Conservation (phyloP, 1,284 basidiomycete species). For the Vanrija humicola region DNA sequence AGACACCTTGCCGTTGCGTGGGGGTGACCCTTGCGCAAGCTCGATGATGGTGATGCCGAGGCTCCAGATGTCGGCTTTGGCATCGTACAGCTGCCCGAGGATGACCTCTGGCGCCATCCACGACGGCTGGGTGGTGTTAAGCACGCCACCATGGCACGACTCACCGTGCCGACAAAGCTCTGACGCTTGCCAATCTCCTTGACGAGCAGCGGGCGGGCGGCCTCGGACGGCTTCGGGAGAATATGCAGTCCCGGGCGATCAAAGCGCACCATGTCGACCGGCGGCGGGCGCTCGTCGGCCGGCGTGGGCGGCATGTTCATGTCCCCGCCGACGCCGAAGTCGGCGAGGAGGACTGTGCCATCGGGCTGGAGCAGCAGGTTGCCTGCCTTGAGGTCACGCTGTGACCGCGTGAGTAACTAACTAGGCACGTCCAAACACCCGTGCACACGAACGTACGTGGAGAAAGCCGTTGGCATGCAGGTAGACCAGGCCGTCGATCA, state of each 20-base stretch:
- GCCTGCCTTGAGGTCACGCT: conserved; percentile 60
- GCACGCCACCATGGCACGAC: conserved; percentile 1
- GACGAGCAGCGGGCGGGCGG: conserved; percentile 11
- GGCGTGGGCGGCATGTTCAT: conserved; percentile 26
- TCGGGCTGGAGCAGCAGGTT: conserved; percentile 80
- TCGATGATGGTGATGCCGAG: conserved; percentile 68
- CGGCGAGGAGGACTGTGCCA: conserved; percentile 79
- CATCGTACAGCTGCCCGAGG: conserved; percentile 77
- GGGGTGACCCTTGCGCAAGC: conserved; percentile 34
- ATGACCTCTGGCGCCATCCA: conserved; percentile 99
- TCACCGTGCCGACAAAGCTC: conserved; percentile 79
- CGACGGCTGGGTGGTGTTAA: conserved; percentile 56
- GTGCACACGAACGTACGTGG: conserved; percentile 52
- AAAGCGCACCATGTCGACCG: conserved; percentile 28
- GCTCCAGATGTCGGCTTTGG: conserved; percentile 95
- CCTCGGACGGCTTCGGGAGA: conserved; percentile 2
- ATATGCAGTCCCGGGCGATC: conserved; percentile 11
- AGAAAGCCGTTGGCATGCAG: conserved; percentile 87
- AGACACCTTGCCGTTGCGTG: conserved; percentile 8
- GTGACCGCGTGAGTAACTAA: not conserved
- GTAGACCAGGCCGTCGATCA: conserved; percentile 76
- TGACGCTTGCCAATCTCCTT: conserved; percentile 63
- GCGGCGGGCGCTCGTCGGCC: conserved; percentile 2
- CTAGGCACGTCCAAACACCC: not conserved
- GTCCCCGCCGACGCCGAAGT: conserved; percentile 73